These are phyloP conservation scores for Ganoderma lucidum DNA, from an alignment of 1,284 basidiomycete genomes.

Conservation along the genomic window DNA sequence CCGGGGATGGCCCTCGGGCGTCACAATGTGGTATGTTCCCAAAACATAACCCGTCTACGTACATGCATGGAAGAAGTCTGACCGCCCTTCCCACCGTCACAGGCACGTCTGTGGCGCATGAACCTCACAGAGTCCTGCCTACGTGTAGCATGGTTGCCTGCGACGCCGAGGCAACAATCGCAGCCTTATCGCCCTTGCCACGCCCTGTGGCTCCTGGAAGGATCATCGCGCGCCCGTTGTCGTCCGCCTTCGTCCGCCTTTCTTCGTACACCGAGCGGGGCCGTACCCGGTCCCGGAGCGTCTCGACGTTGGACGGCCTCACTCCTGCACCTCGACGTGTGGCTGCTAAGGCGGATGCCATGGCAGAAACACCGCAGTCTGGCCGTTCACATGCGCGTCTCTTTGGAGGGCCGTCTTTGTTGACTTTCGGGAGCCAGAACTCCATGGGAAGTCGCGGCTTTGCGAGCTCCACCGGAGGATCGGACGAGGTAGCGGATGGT, in stretches of 20 bases:
- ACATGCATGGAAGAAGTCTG: not conserved
- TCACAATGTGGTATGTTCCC: constrained; percentile 22
- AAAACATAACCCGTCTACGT: too few relatives aligned
- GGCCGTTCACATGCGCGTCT: constrained; percentile 20
- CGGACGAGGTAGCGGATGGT: constrained; percentile 6
- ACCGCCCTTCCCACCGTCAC: not conserved
- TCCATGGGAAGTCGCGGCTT: constrained; percentile 18
- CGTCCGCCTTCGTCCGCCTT: constrained; percentile 13
- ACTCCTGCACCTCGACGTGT: constrained; percentile 33
- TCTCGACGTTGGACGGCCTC: constrained; percentile 12
- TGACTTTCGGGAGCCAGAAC: constrained; percentile 31
- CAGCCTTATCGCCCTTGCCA: not conserved
- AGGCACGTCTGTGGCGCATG: not conserved
- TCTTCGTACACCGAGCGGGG: constrained; percentile 15
- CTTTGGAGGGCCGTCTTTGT: constrained; percentile 33
- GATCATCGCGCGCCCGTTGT: constrained; percentile 22
- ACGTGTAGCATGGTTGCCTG: constrained; percentile 18
- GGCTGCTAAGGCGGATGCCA: constrained; percentile 12
- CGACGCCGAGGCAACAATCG: constrained; percentile 14
- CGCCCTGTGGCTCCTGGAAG: constrained; percentile 14
- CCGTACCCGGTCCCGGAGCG: not conserved
- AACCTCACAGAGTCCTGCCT: not conserved
- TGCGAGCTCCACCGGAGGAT: constrained; percentile 12
- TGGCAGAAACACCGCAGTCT: constrained; percentile 16
- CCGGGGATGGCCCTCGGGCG: not conserved